phyloP scores from a whole-genome alignment of 257 asterid species.

The Euphrasia confusa region DNA sequence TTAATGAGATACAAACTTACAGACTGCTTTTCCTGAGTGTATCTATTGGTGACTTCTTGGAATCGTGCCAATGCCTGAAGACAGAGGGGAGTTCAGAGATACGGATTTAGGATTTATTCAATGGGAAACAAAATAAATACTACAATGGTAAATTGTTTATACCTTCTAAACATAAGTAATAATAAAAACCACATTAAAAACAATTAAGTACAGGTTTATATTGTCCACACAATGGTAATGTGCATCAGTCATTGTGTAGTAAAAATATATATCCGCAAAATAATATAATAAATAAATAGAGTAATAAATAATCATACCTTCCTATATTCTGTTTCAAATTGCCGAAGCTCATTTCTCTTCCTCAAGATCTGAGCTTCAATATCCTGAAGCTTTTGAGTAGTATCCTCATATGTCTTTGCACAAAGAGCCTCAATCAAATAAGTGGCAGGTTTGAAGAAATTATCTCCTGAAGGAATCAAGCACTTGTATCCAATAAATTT shows the following conservation, averaged over 20 bases:
- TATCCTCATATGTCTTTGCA: constrained; percentile 85
- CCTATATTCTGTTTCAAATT: constrained; percentile 94
- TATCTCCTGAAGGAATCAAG: constrained; percentile 70
- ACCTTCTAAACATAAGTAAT: too few relatives aligned
- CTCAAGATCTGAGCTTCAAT: constrained; percentile 88
- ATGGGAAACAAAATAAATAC: too few relatives aligned
- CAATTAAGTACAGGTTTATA: too few relatives aligned
- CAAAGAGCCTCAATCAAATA: constrained; percentile 91
- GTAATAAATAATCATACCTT: constrained; percentile 46
- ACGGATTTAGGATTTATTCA: not conserved
- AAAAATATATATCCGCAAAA: constrained; percentile 8
- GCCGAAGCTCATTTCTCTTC: constrained; percentile 92
- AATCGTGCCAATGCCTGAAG: constrained; percentile 92
- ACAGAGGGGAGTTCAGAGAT: not conserved
- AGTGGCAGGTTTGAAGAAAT: constrained; percentile 90
- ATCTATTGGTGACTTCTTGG: constrained; percentile 95
- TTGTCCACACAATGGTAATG: too few relatives aligned
- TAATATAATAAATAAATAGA: not conserved
- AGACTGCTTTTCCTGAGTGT: constrained; percentile 82
- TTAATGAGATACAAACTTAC: constrained; percentile 51
- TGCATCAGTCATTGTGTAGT: not conserved
- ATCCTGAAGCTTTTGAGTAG: constrained; percentile 76
- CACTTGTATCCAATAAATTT: constrained; percentile 20
- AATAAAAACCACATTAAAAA: too few relatives aligned
- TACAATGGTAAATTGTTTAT: too few relatives aligned